Base-by-base conservation (phyloP, 192 early-diverging fungal genomes). In the Backusella parvicylindrica region DNA sequence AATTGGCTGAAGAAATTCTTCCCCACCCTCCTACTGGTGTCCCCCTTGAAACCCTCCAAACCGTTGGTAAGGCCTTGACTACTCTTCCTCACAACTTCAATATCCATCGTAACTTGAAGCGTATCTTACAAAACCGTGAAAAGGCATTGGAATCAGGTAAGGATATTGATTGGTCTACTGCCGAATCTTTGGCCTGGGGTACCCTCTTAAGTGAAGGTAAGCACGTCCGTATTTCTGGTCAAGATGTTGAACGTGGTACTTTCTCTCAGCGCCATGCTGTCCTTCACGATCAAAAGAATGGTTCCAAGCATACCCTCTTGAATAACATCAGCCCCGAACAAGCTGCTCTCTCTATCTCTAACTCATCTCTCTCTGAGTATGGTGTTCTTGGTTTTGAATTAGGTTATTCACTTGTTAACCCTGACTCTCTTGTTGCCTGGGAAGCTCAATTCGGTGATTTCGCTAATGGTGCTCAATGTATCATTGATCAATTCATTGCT, bases 401-500 rank as follows among this genome's bases (percentile, higher is more conserved):
- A 11, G 98, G 98, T 47, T 98, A 98, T 86, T 97, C 95, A 28
- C 86, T 98, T 80, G 95, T 93, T 63, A 94, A 93, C 87, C 96
- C 98, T 53, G 94, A 97, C 84, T 88, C 96, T 64, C 89, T 98
- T 53, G 89, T 98, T 35, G 86, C 97, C 75, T 99, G 96, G 96
- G 98, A 99, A 84, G 98, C 96, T 15, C 96, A 99, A 87, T 98
- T 99, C 78, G 98, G 98, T 73, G 97, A 99, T 84, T 97, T 99
- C 82, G 93, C 93, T 82, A 99, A 99, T 89, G 95, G 87, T 71
- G 95, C 98, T 23, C 98, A 99, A 86, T 91, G 91, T 84, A 98
- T 99, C 71, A 95, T 99, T 83, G 97, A 99, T 84, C 97, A 99
- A 85, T 99, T 97, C 79, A 94, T 99, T 49, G 90, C 91, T 4